These are phyloP conservation scores for Cyphellophora attinorum DNA, from an alignment of 2,329 filamentous ascomycete genomes.

Conservation along the genomic window DNA sequence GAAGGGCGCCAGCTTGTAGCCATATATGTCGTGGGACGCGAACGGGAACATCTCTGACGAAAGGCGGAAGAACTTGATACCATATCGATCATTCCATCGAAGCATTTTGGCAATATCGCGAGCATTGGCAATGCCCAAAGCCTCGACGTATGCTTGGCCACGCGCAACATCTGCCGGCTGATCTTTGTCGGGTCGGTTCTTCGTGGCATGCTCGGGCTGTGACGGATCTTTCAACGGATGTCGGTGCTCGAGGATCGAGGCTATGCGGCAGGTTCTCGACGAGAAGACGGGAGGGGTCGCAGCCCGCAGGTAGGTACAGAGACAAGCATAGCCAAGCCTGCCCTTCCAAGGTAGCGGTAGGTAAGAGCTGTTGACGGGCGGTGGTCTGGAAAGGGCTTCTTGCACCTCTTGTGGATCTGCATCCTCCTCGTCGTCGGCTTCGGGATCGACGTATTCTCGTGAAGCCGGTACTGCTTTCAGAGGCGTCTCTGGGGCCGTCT, in stretches of 20 bases:
- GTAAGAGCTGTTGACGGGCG: constrained; percentile 72
- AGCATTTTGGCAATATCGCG: constrained; percentile 77
- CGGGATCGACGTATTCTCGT: too few relatives aligned
- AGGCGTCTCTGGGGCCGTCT: constrained; percentile 7
- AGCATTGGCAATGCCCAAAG: constrained; percentile 70
- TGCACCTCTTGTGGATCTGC: constrained; percentile 49
- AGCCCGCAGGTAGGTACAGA: constrained; percentile 82
- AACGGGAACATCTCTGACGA: constrained; percentile 98
- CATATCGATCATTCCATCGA: constrained; percentile 83
- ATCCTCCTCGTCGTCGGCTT: constrained; percentile 41
- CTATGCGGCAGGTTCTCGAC: constrained; percentile 82
- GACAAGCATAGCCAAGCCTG: constrained; percentile 78
- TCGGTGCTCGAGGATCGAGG: constrained; percentile 81
- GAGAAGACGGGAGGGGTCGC: constrained; percentile 79
- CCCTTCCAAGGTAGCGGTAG: constrained; percentile 87
- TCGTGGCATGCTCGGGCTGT: constrained; percentile 69
- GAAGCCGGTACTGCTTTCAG: constrained; percentile 12
- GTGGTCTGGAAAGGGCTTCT: constrained; percentile 52
- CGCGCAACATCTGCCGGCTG: constrained; percentile 56
- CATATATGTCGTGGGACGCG: constrained; percentile 77
- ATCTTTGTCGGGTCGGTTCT: constrained; percentile 72
- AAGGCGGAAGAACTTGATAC: constrained; percentile 83
- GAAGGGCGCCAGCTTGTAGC: constrained; percentile 76
- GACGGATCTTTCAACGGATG: constrained; percentile 68
- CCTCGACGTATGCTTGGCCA: constrained; percentile 65